Conservation (phyloP, 257 asterid species). For the Coffea canephora region DNA sequence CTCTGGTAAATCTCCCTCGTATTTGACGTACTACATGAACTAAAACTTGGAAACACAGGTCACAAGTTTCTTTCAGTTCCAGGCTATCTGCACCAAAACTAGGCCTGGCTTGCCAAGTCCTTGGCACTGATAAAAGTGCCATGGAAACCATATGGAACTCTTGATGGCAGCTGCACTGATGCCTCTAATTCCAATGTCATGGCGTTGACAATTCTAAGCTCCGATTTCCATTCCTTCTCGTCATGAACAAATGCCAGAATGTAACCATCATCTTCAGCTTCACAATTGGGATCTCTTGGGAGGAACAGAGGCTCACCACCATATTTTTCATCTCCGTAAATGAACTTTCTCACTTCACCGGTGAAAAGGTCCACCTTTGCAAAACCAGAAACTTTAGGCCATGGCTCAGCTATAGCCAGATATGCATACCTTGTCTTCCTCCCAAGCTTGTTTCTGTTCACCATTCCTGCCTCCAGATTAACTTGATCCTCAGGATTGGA, state of each 20-base stretch:
- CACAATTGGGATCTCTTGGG: slow-evolving; percentile 45
- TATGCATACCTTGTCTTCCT: slow-evolving; percentile 77
- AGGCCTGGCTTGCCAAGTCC: slow-evolving; percentile 66
- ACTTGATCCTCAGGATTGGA: slow-evolving; percentile 54
- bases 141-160: slow-evolving; percentile 95
- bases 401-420: slow-evolving; percentile 91
- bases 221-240: slow-evolving; percentile 67
- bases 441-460: slow-evolving; percentile 81
- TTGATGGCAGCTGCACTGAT: slow-evolving; percentile 62
- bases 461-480: slow-evolving; percentile 96
- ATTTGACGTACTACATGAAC: neutral
- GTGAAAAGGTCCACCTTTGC: slow-evolving; percentile 82
- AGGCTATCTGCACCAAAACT: neutral
- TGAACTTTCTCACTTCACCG: slow-evolving; percentile 64
- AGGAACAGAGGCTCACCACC: slow-evolving; percentile 96
- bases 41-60: neutral
- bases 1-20: slow-evolving; percentile 70
- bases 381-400: slow-evolving; percentile 98
- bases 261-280: slow-evolving; percentile 71
- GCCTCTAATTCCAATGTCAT: slow-evolving; percentile 65
- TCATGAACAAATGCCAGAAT: slow-evolving; percentile 80
- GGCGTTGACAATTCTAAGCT: slow-evolving; percentile 78
- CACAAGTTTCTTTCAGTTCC: neutral
- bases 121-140: slow-evolving; percentile 72
- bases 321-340: slow-evolving; percentile 71